Conservation (phyloP, 192 early-diverging fungal genomes). For the Rhizophlyctis rosea region DNA sequence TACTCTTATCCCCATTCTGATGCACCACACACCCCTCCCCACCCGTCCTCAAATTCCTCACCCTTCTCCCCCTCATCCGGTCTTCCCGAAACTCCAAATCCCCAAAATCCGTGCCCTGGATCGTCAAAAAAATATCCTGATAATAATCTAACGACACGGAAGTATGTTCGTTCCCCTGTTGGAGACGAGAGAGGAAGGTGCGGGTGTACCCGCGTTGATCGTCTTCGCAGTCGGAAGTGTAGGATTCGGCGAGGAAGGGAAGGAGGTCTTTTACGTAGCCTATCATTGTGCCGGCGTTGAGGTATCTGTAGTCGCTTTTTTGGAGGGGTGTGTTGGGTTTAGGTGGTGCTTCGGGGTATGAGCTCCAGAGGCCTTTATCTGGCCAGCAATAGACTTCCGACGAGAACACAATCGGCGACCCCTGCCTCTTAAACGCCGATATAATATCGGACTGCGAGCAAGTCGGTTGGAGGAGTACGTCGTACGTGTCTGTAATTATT, state of each 20-base stretch:
- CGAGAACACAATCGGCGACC: conserved; percentile 8
- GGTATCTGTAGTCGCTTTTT: background rate
- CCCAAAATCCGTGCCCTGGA: background rate
- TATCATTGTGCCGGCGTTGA: conserved; percentile 13
- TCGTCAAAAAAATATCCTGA: conserved; percentile 3
- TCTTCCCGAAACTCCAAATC: conserved; percentile 2
- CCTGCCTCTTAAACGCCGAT: background rate
- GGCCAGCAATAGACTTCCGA: conserved; percentile 15
- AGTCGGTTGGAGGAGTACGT: conserved; percentile 6
- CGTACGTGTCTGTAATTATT: conserved; percentile 5
- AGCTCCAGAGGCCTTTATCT: background rate
- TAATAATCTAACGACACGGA: conserved; percentile 13
- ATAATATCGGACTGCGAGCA: conserved; percentile 3
- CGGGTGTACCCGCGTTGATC: conserved; percentile 3
- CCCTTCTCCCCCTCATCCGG: background rate
- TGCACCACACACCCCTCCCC: background rate
- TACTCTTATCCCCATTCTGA: conserved; percentile 10
- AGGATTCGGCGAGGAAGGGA: conserved; percentile 3
- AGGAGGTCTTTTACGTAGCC: conserved; percentile 6
- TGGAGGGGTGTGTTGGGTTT: background rate
- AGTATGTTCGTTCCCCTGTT: background rate
- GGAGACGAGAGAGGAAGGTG: background rate
- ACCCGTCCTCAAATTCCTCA: background rate
- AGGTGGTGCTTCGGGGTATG: conserved; percentile 6
- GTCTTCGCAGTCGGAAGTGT: conserved; percentile 4